phyloP scores from a whole-genome alignment of 202 grass and related monocot species.

The Tripidium arundinaceum region DNA sequence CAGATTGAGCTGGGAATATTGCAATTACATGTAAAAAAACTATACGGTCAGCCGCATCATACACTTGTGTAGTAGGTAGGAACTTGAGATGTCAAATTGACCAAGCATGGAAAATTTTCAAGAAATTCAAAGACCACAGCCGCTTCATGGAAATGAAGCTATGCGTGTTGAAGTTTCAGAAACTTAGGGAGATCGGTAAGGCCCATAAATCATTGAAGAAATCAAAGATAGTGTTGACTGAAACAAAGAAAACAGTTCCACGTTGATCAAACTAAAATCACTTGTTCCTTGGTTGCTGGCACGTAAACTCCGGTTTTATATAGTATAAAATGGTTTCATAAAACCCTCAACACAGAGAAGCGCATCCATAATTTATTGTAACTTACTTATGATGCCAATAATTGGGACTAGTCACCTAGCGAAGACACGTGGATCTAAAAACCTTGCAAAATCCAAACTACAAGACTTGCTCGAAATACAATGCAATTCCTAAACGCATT shows the following conservation, averaged over 20 bases:
- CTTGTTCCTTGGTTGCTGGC: neutral
- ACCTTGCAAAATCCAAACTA: neutral
- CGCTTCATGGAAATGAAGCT: too few species aligned
- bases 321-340: neutral
- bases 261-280: neutral
- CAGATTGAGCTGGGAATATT: neutral
- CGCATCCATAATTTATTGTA: neutral
- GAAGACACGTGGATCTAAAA: neutral
- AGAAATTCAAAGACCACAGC: neutral
- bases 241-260: neutral
- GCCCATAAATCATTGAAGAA: neutral
- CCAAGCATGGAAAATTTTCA: neutral
- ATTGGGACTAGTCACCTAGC: neutral
- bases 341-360: neutral
- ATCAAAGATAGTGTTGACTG: neutral
- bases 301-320: neutral
- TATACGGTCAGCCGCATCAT: neutral
- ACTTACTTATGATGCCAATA: neutral
- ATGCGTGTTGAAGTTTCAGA: too few species aligned
- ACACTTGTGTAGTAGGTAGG: neutral
- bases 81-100: neutral
- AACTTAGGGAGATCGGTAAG: neutral
- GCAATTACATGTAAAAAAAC: neutral
- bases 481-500: neutral
- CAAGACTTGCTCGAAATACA: neutral